Evolutionary conservation across 2,329 filamentous ascomycete genomes (phyloP).

Genomic region (Fusarium acutatum): DNA sequence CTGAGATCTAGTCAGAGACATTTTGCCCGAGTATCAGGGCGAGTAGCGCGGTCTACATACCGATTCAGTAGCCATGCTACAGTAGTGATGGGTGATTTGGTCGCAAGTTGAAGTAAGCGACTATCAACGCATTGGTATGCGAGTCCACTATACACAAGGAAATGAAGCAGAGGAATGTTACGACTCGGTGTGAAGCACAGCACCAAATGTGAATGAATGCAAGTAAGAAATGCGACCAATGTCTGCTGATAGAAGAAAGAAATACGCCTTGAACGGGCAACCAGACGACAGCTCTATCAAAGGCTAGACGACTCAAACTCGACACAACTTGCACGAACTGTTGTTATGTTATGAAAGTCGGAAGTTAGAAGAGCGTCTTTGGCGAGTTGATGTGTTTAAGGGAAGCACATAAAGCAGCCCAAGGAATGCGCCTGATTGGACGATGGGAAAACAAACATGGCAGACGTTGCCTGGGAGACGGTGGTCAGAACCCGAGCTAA

Average conservation of each 20-base stretch:
- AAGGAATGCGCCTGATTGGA: conserved; percentile 42
- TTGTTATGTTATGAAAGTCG: conserved; percentile 38
- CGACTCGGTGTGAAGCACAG: conserved; percentile 27
- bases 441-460: conserved; percentile 45
- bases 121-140: conserved; percentile 48
- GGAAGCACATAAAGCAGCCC: conserved; percentile 35
- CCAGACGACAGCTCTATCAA: conserved; percentile 37
- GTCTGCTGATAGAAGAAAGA: conserved; percentile 37
- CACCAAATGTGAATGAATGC: conserved; percentile 32
- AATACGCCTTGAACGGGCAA: conserved; percentile 35
- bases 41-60: conserved; percentile 43
- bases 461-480: conserved; percentile 43
- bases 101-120: conserved; percentile 37
- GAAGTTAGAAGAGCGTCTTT: conserved; percentile 32
- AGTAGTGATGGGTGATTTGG: conserved; percentile 33
- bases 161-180: conserved; percentile 44
- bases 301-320: conserved; percentile 25
- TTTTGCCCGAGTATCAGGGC: conserved; percentile 21
- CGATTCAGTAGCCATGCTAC: conserved; percentile 51
- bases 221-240: conserved; percentile 37
- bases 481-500: conserved; percentile 13
- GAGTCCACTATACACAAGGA: conserved; percentile 34
- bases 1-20: conserved; percentile 52
- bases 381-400: conserved; percentile 47
- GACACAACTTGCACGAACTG: conserved; percentile 38